Evolutionary conservation across 805 yeast species (phyloP), one percentile per base, ranked within the genome.

Genomic region (Yamadazyma philogaea): DNA sequence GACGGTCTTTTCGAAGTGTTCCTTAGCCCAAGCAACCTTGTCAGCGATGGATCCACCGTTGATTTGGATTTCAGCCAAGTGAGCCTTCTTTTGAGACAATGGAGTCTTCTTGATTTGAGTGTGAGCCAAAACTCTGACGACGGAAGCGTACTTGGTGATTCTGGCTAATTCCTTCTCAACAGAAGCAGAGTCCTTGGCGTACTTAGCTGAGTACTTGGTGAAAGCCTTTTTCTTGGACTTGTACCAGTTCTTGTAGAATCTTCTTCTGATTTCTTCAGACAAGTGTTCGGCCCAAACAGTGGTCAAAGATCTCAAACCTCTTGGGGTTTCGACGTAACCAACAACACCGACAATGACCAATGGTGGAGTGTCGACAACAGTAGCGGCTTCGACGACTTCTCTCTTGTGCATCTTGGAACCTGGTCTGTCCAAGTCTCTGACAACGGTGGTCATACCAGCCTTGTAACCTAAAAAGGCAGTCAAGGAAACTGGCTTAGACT

Each of bases 231-330:
- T 93, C 91, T 93, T 93, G 63, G 96, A 84, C 84, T 90, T 90
- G 96, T 87, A 93, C 99, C 99, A 93, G 96, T 91, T 93, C 88
- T 90, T 93, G 96, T 93, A 93, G 96, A 93, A 93, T 82, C 97
- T 88, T 84, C 99, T 88, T 87, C 84, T 91, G 77, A 93, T 82
- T 79, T 93, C 99, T 73, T 93, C 99, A 68, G 96, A 86, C 71
- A 93, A 83, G 80, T 93, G 99, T 83, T 93, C 98, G 69, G 99
- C 99, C 99, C 99, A 93, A 72, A 93, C 99, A 68, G 99, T 93
- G 75, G 98, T 88, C 75, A 93, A 84, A 55, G 99, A 88, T 80
- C 99, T 89, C 72, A 93, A 83, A 79, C 99, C 99, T 82, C 97
- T 90, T 79, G 99, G 99, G 66, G 99, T 90, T 81, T 91, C 99